Evolutionary conservation across 2,329 filamentous ascomycete genomes (phyloP).

Genomic region (Cytospora chrysosperma): DNA sequence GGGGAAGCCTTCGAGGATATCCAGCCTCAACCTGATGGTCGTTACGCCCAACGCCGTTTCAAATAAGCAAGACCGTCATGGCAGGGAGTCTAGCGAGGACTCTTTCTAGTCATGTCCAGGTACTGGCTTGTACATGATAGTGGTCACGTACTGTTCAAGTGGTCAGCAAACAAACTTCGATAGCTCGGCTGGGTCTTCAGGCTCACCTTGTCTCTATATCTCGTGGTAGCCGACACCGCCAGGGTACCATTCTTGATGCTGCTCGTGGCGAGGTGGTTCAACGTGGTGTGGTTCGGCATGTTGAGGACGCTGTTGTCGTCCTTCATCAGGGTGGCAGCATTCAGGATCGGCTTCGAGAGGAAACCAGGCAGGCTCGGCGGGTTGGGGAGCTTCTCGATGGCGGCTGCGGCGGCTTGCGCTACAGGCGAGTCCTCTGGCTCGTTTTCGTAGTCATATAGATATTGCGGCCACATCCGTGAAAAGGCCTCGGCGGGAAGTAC

Average conservation of each 20-base stretch:
- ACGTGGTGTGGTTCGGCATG: slow-evolving; percentile 94
- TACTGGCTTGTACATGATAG: slow-evolving; percentile 91
- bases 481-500: slow-evolving; percentile 61
- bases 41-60: slow-evolving; percentile 17
- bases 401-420: slow-evolving; percentile 72
- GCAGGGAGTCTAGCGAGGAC: neutral
- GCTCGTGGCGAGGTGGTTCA: slow-evolving; percentile 95
- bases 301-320: slow-evolving; percentile 97
- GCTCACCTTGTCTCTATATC: slow-evolving; percentile 89
- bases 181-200: neutral
- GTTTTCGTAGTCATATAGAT: slow-evolving; percentile 77
- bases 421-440: slow-evolving; percentile 73
- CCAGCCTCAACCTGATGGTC: slow-evolving; percentile 9
- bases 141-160: slow-evolving; percentile 78
- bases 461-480: slow-evolving; percentile 74
- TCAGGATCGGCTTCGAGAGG: slow-evolving; percentile 90
- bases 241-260: slow-evolving; percentile 97
- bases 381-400: slow-evolving; percentile 75
- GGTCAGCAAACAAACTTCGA: no score
- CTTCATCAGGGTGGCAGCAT: slow-evolving; percentile 87
- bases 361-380: slow-evolving; percentile 88
- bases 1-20: slow-evolving; percentile 3
- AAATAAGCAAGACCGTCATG: neutral
- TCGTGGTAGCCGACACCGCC: slow-evolving; percentile 93
- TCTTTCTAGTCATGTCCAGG: slow-evolving; percentile 13